Evolutionary conservation across 208 protist genomes (phyloP).

Genomic region (Balamuthia mandrillaris): DNA sequence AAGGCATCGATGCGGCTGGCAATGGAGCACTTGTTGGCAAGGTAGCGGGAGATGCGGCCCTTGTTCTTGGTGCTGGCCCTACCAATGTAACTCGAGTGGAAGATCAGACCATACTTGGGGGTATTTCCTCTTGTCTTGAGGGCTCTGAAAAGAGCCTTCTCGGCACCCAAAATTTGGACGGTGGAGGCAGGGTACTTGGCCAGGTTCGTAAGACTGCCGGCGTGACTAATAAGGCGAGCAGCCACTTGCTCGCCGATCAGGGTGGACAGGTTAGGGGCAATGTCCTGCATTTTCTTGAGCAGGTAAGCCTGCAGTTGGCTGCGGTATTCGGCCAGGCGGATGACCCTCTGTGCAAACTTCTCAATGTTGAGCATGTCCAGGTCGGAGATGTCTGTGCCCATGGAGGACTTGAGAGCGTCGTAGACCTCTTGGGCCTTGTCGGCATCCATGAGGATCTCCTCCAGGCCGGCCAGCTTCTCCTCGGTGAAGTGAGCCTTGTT

Average conservation of each 20-base stretch:
- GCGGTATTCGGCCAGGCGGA: constrained; percentile 87
- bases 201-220: constrained; percentile 94
- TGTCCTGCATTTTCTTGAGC: constrained; percentile 77
- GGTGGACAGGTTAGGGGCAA: constrained; percentile 93
- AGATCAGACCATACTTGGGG: constrained; percentile 99
- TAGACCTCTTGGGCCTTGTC: constrained; percentile 72
- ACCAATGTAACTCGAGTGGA: constrained; percentile 96
- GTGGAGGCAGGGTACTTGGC: constrained; percentile 99
- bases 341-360: constrained; percentile 89
- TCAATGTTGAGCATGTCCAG: constrained; percentile 94
- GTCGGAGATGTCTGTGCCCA: constrained; percentile 92
- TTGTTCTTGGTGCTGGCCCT: constrained; percentile 95
- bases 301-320: constrained; percentile 90
- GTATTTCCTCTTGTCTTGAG: constrained; percentile 96
- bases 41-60: constrained; percentile 95
- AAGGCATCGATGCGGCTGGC: constrained; percentile 95
- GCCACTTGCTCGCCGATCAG: constrained; percentile 97
- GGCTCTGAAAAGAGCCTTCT: constrained; percentile 99
- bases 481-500: constrained; percentile 62
- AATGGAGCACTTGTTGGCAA: constrained; percentile 97
- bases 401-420: constrained; percentile 89
- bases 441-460: constrained; percentile 72
- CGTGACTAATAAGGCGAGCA: constrained; percentile 96
- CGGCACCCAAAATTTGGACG: constrained; percentile 99
- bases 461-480: constrained; percentile 50